phyloP scores from a whole-genome alignment of 1,139 yeast genomes.

The Yamadazyma pseudoaaseri region DNA sequence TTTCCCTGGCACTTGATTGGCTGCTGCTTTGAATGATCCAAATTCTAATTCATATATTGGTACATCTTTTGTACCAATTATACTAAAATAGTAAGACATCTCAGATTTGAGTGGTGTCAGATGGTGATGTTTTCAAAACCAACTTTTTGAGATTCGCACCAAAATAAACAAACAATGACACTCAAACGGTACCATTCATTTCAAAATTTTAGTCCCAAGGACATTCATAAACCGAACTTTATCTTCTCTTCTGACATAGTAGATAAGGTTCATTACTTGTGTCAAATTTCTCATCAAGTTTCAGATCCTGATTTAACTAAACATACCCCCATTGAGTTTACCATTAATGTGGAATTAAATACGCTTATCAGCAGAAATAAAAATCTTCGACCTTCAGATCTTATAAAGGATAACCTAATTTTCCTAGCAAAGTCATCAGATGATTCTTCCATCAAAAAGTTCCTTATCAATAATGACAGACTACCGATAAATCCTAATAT shows the following conservation, averaged over 20 bases:
- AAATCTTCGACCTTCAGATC: constrained; percentile 29
- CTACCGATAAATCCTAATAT: constrained; percentile 10
- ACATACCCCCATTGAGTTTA: constrained; percentile 17
- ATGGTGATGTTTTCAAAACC: background rate
- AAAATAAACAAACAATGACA: constrained; percentile 4
- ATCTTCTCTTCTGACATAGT: constrained; percentile 39
- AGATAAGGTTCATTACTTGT: constrained; percentile 17
- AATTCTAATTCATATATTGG: constrained; percentile 89
- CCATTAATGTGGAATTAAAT: constrained; percentile 37
- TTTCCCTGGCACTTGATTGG: constrained; percentile 43
- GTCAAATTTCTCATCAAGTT: constrained; percentile 4
- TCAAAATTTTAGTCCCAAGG: constrained; percentile 18
- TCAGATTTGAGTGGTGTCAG: background rate
- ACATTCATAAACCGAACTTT: constrained; percentile 39
- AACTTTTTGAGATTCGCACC: background rate
- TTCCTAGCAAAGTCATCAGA: constrained; percentile 26
- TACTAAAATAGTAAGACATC: constrained; percentile 77
- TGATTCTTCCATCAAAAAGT: constrained; percentile 5
- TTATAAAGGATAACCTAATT: constrained; percentile 34
- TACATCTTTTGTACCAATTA: constrained; percentile 82
- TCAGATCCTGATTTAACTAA: constrained; percentile 6
- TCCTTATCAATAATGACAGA: constrained; percentile 9
- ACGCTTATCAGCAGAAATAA: constrained; percentile 30
- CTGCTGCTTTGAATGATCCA: constrained; percentile 51
- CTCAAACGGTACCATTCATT: constrained; percentile 16